phyloP scores from a whole-genome alignment of 2,329 filamentous ascomycete species.

The Ceratocystis cubensis region DNA sequence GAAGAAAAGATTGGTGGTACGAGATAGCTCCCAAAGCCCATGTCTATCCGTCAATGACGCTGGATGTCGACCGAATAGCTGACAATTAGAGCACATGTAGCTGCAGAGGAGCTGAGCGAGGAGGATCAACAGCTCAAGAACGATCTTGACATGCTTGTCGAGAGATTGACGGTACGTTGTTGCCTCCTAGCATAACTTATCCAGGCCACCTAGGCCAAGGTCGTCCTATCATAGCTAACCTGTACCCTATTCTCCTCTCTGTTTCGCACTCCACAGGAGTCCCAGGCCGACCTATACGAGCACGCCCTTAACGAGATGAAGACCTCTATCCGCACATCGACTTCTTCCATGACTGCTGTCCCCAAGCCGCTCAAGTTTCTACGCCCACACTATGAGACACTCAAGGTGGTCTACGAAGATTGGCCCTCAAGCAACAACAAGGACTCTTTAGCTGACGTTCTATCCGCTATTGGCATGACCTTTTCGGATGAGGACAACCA shows the following conservation, averaged over 20 bases:
- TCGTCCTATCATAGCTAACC: constrained; percentile 13
- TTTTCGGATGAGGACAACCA: constrained; percentile 92
- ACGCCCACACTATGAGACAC: constrained; percentile 83
- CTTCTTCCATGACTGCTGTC: constrained; percentile 97
- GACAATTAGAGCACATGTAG: constrained; percentile 21
- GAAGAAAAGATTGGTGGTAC: constrained; percentile 27
- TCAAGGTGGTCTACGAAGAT: constrained; percentile 76
- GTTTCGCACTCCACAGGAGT: constrained; percentile 48
- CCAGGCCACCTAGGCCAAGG: not conserved
- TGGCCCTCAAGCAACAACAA: constrained; percentile 80
- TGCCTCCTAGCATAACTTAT: not conserved
- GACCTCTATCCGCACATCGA: constrained; percentile 96
- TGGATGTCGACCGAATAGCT: constrained; percentile 1
- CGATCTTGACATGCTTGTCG: constrained; percentile 95
- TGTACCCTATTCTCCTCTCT: not conserved
- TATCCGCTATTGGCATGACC: constrained; percentile 97
- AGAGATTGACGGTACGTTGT: constrained; percentile 66
- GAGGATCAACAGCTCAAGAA: constrained; percentile 97
- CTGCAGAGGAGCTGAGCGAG: constrained; percentile 80
- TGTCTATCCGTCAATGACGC: constrained; percentile 6
- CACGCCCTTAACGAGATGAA: constrained; percentile 92
- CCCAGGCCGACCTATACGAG: constrained; percentile 77
- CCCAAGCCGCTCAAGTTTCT: constrained; percentile 98
- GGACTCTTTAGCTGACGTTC: constrained; percentile 80
- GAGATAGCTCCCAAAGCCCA: constrained; percentile 31